Evolutionary conservation across 129 eudicot species (phyloP).

Genomic region (Pulicaria dysenterica): DNA sequence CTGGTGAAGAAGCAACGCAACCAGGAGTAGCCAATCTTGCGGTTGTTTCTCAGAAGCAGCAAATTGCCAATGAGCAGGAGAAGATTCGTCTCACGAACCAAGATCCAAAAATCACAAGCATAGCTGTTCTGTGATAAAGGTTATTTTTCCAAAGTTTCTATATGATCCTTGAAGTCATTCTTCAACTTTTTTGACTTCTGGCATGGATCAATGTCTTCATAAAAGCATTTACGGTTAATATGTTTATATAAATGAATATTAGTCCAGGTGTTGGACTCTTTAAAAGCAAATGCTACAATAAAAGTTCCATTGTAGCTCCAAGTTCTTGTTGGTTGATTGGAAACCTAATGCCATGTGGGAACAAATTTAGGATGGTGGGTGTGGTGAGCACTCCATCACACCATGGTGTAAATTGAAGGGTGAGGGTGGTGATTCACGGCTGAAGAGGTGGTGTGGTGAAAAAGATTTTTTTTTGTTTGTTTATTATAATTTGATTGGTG

Average conservation of each 20-base stretch:
- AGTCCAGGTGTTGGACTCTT: background rate
- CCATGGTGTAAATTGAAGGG: too few relatives aligned
- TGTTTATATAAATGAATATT: background rate
- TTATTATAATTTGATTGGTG: too few relatives aligned
- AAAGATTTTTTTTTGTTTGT: too few relatives aligned
- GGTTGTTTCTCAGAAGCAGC: constrained; percentile 39
- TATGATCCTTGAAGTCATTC: constrained; percentile 11
- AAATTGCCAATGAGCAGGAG: constrained; percentile 36
- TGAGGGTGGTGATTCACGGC: too few relatives aligned
- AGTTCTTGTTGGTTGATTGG: too few relatives aligned
- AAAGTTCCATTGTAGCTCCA: too few relatives aligned
- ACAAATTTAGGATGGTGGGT: too few relatives aligned
- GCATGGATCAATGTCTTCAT: constrained; percentile 17
- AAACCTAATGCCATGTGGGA: too few relatives aligned
- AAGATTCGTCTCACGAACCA: constrained; percentile 41
- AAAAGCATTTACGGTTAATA: constrained; percentile 25
- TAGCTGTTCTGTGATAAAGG: constrained; percentile 45
- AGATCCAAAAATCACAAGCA: constrained; percentile 37
- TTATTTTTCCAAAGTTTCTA: background rate
- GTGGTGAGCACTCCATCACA: too few relatives aligned
- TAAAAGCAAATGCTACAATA: too few relatives aligned
- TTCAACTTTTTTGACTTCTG: constrained; percentile 24
- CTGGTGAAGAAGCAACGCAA: constrained; percentile 42
- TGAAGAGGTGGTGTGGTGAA: too few relatives aligned
- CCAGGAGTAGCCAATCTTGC: constrained; percentile 5